Evolutionary conservation across 2,329 filamentous ascomycete genomes (phyloP), one percentile per base, ranked within the genome.

Genomic region (Leptographium flavum): DNA sequence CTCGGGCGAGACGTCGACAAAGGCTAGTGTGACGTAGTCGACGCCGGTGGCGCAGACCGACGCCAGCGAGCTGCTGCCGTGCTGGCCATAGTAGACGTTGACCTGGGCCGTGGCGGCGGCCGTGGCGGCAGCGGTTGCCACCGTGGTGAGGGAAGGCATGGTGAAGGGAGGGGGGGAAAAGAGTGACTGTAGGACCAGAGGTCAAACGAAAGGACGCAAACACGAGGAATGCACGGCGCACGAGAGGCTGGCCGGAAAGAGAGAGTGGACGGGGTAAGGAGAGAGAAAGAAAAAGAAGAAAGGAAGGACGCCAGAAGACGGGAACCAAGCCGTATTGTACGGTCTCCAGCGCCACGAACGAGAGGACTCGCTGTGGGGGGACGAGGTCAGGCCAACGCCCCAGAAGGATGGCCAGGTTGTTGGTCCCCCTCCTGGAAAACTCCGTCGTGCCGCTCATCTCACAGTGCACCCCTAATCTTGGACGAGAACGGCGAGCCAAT

Each of bases 1-100:
- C 49, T 64, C 62, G 19, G 63, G 63, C 3, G 63, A 61, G 41
- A 55, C 53, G 53, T 63, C 62, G 49, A 66, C 52, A 46, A 66
- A 66, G 38, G 55, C 59, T 21, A 67, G 54, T 6, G 63, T 66
- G 40, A 67, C 55, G 39, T 59, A 64, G 47, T 67, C 63, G 45
- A 67, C 56, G 15, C 55, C 54, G n/a, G 52, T 53, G 23, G 57
- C 52, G 50, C 64, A 67, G 47, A 56, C 54, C 5, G 46, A 47
- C n/a, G 49, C 38, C 21, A 62, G 55, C 9, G 53, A 45, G 25
- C 47, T 37, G 6, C 8, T 15, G 27, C 58, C 59, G 2, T 46
- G 39, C 52, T 63, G 60, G 23, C 60, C 60, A 48, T 52, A 61
- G 49, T 61, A 60, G 42, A 60, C 53, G 43, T 60, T 60, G 47